These are phyloP conservation scores for Phytophthora colocasiae DNA, from an alignment of 352 stramenopile species.

Conservation along the genomic window DNA sequence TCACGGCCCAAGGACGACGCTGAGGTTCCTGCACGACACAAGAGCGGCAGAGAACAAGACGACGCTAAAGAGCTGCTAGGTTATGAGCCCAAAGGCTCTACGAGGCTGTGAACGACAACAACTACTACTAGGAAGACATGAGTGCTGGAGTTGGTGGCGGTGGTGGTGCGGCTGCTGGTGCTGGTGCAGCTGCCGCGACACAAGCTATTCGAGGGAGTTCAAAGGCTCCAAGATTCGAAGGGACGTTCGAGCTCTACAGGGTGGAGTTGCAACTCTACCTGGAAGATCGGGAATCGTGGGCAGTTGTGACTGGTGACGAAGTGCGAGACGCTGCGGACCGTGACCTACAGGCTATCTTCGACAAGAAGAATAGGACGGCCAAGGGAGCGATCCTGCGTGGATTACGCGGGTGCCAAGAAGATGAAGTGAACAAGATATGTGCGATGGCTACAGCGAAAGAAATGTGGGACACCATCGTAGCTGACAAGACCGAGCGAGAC, in stretches of 20 bases:
- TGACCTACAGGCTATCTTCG: not conserved
- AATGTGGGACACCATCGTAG: not conserved
- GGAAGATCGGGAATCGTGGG: slow-evolving; percentile 7
- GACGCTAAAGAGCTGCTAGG: no score
- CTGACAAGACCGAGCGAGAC: not conserved
- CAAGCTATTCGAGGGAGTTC: not conserved
- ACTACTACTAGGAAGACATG: no score
- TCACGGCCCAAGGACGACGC: no score
- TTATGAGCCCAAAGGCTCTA: no score
- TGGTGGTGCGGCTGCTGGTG: no score
- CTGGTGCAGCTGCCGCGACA: no score
- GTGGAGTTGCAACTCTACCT: slow-evolving; percentile 15
- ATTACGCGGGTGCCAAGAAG: not conserved
- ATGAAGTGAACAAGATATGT: not conserved
- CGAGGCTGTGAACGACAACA: no score
- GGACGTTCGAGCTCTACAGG: slow-evolving; percentile 17
- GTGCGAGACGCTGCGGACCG: not conserved
- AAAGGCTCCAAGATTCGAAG: slow-evolving; percentile 5
- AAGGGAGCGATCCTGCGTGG: not conserved
- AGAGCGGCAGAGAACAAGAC: no score
- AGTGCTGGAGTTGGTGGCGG: no score
- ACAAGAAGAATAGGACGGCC: slow-evolving; percentile 3
- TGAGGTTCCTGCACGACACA: no score
- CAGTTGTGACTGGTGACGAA: not conserved
- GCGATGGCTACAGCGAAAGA: not conserved